Conservation (phyloP, 345 rosid genomes). For the Microthlaspi erraticum region DNA sequence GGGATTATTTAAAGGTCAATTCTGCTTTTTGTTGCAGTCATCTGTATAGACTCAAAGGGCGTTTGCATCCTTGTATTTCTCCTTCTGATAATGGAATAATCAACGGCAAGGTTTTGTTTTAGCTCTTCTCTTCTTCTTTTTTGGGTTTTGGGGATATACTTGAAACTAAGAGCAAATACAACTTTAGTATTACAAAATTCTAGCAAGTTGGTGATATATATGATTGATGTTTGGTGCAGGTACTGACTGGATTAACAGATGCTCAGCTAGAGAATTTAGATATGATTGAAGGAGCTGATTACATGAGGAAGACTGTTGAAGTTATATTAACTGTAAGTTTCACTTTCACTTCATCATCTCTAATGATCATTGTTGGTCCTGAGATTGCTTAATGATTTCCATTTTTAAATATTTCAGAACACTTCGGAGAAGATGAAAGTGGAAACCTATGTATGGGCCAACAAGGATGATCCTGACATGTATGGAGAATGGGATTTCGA, state of each 20-base stretch:
- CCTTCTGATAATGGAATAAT: constrained; percentile 56
- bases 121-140: background rate
- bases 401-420: constrained; percentile 61
- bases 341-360: background rate
- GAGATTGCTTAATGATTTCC: background rate
- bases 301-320: constrained; percentile 62
- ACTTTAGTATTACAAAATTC: background rate
- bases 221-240: constrained; percentile 48
- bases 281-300: constrained; percentile 75
- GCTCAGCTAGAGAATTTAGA: constrained; percentile 65
- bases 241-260: constrained; percentile 70
- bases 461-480: constrained; percentile 69
- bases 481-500: constrained; percentile 88
- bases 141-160: background rate
- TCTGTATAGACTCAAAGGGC: constrained; percentile 78
- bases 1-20: background rate
- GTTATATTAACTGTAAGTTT: constrained; percentile 49
- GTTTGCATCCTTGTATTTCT: constrained; percentile 84
- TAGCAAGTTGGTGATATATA: too few species aligned
- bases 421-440: constrained; percentile 54
- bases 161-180: background rate
- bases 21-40: constrained; percentile 50
- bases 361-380: background rate
- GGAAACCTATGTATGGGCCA: constrained; percentile 63
- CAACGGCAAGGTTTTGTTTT: constrained; percentile 48